These are phyloP conservation scores for Bidens hawaiensis DNA, from an alignment of 140 eudicot genomes.

Conservation along the genomic window DNA sequence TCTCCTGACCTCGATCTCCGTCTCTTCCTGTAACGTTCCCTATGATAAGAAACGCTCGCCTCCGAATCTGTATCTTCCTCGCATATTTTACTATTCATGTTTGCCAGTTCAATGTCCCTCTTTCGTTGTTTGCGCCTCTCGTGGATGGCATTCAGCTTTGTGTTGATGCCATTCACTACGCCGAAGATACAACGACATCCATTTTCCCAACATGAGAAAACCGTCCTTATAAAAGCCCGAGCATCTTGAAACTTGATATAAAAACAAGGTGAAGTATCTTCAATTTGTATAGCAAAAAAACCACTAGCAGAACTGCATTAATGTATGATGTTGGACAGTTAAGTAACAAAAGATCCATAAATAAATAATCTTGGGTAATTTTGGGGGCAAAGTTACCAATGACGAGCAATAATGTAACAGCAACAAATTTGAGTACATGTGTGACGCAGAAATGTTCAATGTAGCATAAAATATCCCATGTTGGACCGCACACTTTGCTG, in stretches of 20 bases:
- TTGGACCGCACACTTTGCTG: conserved; percentile 59
- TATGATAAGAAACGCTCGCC: conserved; percentile 13
- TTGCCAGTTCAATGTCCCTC: conserved; percentile 27
- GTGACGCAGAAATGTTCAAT: conserved; percentile 67
- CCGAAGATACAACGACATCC: no score
- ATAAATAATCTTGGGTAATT: background rate
- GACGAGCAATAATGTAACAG: conserved; percentile 42
- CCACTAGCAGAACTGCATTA: conserved; percentile 29
- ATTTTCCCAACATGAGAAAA: conserved; percentile 13
- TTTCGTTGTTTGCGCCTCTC: conserved; percentile 11
- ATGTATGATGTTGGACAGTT: no score
- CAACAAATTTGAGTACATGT: conserved; percentile 50
- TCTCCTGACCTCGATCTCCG: conserved; percentile 19
- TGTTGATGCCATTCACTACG: background rate
- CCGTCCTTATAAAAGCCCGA: background rate
- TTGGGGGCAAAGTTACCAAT: conserved; percentile 42
- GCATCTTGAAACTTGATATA: conserved; percentile 8
- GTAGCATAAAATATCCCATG: conserved; percentile 72
- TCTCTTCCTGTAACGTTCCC: conserved; percentile 8
- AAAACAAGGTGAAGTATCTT: conserved; percentile 25
- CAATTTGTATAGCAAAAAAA: conserved; percentile 26
- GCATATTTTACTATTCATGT: conserved; percentile 4
- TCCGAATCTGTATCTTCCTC: conserved; percentile 14
- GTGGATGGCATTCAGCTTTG: background rate
- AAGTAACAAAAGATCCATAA: background rate